Conservation (phyloP, 345 rosid species). For the Eucalyptus marginata region DNA sequence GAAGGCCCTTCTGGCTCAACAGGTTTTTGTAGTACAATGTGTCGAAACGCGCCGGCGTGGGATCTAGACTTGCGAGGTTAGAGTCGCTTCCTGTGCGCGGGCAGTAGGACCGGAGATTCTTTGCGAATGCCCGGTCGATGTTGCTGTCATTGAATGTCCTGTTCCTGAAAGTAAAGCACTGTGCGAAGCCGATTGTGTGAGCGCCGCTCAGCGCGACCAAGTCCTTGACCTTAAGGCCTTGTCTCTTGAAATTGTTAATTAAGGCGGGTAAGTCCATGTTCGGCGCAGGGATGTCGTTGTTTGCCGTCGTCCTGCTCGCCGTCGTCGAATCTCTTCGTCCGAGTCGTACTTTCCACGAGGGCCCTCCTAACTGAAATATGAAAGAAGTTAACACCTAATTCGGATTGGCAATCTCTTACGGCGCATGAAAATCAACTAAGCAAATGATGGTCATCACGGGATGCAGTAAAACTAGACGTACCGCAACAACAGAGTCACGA, state of each 20-base stretch:
- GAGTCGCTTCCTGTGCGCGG: background rate
- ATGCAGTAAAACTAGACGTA: background rate
- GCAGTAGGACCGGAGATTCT: conserved; percentile 21
- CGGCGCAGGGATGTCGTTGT: conserved; percentile 14
- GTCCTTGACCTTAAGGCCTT: conserved; percentile 25
- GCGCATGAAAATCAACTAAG: background rate
- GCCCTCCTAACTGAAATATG: conserved; percentile 26
- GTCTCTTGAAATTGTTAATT: conserved; percentile 13
- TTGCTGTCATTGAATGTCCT: conserved; percentile 32
- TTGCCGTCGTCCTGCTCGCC: conserved; percentile 4
- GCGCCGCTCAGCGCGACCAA: conserved; percentile 38
- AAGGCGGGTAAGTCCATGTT: conserved; percentile 10
- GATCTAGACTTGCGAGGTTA: conserved; percentile 20
- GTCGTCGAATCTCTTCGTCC: conserved; percentile 35
- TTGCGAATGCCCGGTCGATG: conserved; percentile 25
- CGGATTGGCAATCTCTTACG: background rate
- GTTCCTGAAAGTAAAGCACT: conserved; percentile 14
- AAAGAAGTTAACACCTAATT: background rate
- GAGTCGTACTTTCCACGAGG: conserved; percentile 16
- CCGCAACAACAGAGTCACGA: conserved; percentile 40
- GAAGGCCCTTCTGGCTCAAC: conserved; percentile 39
- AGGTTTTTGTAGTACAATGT: conserved; percentile 36
- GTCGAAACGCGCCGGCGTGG: conserved; percentile 41
- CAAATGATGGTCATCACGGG: background rate
- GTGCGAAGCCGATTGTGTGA: conserved; percentile 46